phyloP scores from a whole-genome alignment of 495 filamentous ascomycete genomes.

The Hypoxylon fuscum region DNA sequence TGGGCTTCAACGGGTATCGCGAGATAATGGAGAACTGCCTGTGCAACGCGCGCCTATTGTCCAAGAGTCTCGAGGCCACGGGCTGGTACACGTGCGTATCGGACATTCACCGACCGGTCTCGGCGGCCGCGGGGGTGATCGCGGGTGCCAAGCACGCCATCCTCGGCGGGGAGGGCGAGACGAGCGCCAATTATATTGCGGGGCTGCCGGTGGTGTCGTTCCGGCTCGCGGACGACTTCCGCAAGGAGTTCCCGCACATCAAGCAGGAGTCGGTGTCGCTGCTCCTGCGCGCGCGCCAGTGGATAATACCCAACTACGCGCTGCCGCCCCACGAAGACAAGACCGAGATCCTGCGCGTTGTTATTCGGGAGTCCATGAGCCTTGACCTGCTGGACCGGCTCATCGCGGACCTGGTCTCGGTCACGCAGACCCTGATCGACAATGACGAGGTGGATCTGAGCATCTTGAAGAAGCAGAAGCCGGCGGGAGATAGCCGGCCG shows the following conservation, averaged over 20 bases:
- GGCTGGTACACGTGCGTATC: conserved; percentile 76
- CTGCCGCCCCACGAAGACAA: conserved; percentile 70
- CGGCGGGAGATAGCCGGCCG: conserved; percentile 34
- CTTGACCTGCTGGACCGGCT: conserved; percentile 72
- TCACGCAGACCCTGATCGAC: conserved; percentile 66
- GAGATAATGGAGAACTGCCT: conserved; percentile 76
- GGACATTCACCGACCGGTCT: conserved; percentile 69
- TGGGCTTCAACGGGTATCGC: conserved; percentile 72
- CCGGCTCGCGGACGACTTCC: conserved; percentile 69
- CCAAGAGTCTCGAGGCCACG: conserved; percentile 72
- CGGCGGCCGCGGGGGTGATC: conserved; percentile 19
- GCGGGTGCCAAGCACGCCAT: conserved; percentile 48
- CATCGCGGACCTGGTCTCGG: conserved; percentile 63
- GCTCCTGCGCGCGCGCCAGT: conserved; percentile 72
- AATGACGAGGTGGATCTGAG: conserved; percentile 58
- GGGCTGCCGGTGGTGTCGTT: conserved; percentile 79
- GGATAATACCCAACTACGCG: conserved; percentile 80
- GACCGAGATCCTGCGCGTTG: conserved; percentile 75
- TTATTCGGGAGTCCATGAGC: conserved; percentile 74
- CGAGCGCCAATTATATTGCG: conserved; percentile 68
- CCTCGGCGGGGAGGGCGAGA: conserved; percentile 50
- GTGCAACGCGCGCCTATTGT: conserved; percentile 72
- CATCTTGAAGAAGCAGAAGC: conserved; percentile 51
- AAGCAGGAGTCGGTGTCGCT: conserved; percentile 73
- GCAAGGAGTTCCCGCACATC: conserved; percentile 67